These are phyloP conservation scores for Crataegus laevigata DNA, from an alignment of 306 rosid genomes.

Conservation along the genomic window DNA sequence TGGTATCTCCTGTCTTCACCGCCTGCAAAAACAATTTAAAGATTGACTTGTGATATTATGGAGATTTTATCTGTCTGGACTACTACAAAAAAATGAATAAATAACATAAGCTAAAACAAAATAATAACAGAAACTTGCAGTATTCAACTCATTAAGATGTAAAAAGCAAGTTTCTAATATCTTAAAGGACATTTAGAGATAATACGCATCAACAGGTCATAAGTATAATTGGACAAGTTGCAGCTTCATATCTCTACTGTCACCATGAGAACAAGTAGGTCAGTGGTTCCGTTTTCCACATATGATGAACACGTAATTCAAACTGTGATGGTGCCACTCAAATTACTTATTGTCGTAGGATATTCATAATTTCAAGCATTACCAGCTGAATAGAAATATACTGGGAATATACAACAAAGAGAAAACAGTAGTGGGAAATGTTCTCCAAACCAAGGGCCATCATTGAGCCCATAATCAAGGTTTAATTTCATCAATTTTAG, in stretches of 20 bases:
- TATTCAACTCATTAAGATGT: not conserved
- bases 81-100: not conserved
- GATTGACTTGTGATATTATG: not conserved
- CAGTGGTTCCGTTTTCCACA: not conserved
- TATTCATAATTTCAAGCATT: not conserved
- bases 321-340: not conserved
- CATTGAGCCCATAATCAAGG: not conserved
- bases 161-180: not conserved
- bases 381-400: not conserved
- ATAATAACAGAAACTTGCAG: not conserved
- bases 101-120: not conserved
- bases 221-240: not conserved
- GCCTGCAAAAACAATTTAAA: slow-evolving; percentile 47
- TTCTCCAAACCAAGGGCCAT: not conserved
- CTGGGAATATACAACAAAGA: not conserved
- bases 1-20: slow-evolving; percentile 86
- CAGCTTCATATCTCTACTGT: not conserved
- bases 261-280: not conserved
- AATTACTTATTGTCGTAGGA: not conserved
- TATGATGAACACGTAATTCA: not conserved
- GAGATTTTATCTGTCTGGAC: not conserved
- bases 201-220: not conserved
- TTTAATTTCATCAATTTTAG: not conserved
- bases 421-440: not conserved
- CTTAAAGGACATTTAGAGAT: not conserved